A percentile compares a stretch with the other conserved stretches of the same genome.
Evolutionary conservation across 768 basidiomycete genomes (phyloP).

Genomic region (Rhizopogon rudus): DNA sequence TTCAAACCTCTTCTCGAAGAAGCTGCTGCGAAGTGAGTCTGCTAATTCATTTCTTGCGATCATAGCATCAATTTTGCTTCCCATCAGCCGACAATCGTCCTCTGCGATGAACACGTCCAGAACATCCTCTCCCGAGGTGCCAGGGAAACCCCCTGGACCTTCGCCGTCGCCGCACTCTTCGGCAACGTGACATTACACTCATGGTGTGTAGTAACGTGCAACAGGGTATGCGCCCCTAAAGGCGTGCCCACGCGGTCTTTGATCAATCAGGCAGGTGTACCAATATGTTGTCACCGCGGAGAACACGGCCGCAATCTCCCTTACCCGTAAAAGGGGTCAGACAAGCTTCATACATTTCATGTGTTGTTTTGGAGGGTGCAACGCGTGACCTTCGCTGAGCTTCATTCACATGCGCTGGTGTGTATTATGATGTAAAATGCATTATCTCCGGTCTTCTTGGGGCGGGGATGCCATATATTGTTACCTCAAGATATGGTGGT

Average conservation of each 20-base stretch:
- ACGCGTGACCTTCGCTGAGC: constrained; percentile 1
- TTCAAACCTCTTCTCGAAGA: constrained; percentile 46
- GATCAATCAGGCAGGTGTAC: background rate
- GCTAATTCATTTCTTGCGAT: background rate
- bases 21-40: constrained; percentile 11
- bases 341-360: background rate
- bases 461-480: background rate
- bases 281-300: background rate
- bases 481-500: constrained; percentile 15
- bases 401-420: background rate
- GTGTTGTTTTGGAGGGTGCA: background rate
- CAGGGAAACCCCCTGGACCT: background rate
- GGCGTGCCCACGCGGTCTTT: background rate
- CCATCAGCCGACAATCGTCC: background rate
- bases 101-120: background rate
- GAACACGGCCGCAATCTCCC: background rate
- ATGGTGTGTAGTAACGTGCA: background rate
- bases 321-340: background rate
- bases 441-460: background rate
- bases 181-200: background rate
- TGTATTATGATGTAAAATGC: background rate
- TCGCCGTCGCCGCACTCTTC: constrained; percentile 1
- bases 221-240: constrained; percentile 1
- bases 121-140: background rate
- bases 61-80: background rate